Percentiles rank a stretch among this genome's conserved stretches.
Evolutionary conservation across 225 moss, liverwort and hornwort species (phyloP).

Genomic region (Takakia lepidozioides): DNA sequence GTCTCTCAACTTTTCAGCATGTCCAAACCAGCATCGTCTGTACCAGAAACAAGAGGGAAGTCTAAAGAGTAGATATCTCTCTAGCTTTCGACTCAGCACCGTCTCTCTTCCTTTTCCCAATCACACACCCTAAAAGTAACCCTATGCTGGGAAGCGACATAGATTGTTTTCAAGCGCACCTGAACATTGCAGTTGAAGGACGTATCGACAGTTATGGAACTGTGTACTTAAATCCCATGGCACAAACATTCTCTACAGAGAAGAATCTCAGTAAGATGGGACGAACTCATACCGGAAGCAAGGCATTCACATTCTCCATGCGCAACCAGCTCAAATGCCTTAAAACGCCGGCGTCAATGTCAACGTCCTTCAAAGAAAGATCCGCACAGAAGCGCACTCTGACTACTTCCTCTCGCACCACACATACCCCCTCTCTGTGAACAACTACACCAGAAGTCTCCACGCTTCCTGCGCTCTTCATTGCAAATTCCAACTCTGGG

Average conservation of each 20-base stretch:
- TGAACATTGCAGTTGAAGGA: too few relatives aligned
- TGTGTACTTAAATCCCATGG: too few relatives aligned
- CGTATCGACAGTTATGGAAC: too few relatives aligned
- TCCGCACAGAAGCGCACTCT: conserved; percentile 34
- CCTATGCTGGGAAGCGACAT: background rate
- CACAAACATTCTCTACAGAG: background rate
- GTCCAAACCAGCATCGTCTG: too few relatives aligned
- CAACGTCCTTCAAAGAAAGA: conserved; percentile 17
- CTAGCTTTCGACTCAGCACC: background rate
- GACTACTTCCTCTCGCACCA: too few relatives aligned
- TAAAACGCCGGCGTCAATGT: conserved; percentile 12
- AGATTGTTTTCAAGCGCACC: background rate
- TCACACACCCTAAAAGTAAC: background rate
- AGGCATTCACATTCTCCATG: conserved; percentile 15
- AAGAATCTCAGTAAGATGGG: background rate
- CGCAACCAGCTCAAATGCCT: conserved; percentile 36
- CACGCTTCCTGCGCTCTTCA: too few relatives aligned
- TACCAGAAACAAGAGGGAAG: too few relatives aligned
- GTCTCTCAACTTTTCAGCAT: too few relatives aligned
- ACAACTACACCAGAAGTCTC: too few relatives aligned
- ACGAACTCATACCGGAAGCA: conserved; percentile 13
- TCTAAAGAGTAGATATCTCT: background rate
- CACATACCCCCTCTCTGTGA: too few relatives aligned
- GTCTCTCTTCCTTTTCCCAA: background rate
- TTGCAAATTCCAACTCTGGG: too few relatives aligned